Percentiles rank a stretch among this genome's conserved stretches.
Evolutionary conservation across 2,329 filamentous ascomycete species (phyloP).

Genomic region (Fusarium torulosum): DNA sequence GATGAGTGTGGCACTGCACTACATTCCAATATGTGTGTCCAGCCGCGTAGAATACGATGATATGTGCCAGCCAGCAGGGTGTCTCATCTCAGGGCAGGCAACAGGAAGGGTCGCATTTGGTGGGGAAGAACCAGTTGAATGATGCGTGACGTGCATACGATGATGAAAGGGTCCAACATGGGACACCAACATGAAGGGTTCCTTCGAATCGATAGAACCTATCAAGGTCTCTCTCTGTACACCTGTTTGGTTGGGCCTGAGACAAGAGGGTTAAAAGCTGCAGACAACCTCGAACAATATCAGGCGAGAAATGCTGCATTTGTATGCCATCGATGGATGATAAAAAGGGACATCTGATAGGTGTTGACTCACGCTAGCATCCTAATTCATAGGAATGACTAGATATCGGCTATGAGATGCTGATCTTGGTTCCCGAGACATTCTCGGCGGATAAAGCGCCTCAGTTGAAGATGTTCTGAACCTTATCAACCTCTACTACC

Average conservation of each 20-base stretch:
- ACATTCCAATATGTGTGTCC: not conserved
- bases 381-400: not conserved
- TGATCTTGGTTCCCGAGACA: not conserved
- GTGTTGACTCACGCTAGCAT: constrained; percentile 1
- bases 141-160: constrained; percentile 19
- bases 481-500: constrained; percentile 5
- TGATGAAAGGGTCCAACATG: not conserved
- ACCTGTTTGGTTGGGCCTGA: not conserved
- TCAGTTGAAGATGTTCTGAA: not conserved
- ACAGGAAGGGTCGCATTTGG: constrained; percentile 16
- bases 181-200: not conserved
- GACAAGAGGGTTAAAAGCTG: not conserved
- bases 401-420: not conserved
- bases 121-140: constrained; percentile 7
- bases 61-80: constrained; percentile 1
- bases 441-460: constrained; percentile 25
- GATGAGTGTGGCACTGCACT: not conserved
- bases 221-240: not conserved
- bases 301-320: not conserved
- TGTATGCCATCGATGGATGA: constrained; percentile 5
- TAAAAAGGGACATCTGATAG: not conserved
- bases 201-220: not conserved
- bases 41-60: not conserved
- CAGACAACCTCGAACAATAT: not conserved
- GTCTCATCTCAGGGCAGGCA: constrained; percentile 20